Conservation (phyloP, 2,329 filamentous ascomycete species). For the Metarhizium rileyi region DNA sequence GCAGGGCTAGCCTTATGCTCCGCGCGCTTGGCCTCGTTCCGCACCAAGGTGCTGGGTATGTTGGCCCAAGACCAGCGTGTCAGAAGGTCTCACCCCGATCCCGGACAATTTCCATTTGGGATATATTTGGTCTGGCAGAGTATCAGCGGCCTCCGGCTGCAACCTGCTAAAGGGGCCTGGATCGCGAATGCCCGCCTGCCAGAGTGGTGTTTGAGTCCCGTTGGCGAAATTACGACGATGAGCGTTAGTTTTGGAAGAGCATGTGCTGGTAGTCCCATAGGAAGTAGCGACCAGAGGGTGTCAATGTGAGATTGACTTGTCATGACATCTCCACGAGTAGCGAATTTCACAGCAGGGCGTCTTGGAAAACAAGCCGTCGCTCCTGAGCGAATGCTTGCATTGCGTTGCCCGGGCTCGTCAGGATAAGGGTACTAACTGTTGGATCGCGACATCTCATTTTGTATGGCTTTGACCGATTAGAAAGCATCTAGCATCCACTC, state of each 20-base stretch:
- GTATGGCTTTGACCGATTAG: background rate
- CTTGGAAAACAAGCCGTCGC: slow-evolving; percentile 1
- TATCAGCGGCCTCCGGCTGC: background rate
- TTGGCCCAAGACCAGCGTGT: too few relatives aligned
- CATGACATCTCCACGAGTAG: slow-evolving; percentile 1
- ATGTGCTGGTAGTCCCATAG: background rate
- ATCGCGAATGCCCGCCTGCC: background rate
- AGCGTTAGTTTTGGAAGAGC: background rate
- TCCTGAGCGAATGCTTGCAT: background rate
- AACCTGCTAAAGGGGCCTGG: background rate
- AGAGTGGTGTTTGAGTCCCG: background rate
- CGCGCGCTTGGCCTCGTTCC: too few relatives aligned
- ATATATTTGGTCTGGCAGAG: background rate
- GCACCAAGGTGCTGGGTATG: too few relatives aligned
- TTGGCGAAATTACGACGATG: background rate
- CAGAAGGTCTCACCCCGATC: too few relatives aligned
- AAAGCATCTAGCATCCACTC: background rate
- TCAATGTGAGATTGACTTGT: slow-evolving; percentile 2
- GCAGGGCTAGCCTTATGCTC: too few relatives aligned
- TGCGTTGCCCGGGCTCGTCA: background rate
- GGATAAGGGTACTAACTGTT: background rate
- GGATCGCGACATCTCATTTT: background rate
- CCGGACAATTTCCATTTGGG: too few relatives aligned
- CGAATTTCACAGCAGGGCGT: slow-evolving; percentile 1
- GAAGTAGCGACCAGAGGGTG: background rate